Conservation (phyloP, 768 basidiomycete species). For the Cantharellus cinnabarinus region DNA sequence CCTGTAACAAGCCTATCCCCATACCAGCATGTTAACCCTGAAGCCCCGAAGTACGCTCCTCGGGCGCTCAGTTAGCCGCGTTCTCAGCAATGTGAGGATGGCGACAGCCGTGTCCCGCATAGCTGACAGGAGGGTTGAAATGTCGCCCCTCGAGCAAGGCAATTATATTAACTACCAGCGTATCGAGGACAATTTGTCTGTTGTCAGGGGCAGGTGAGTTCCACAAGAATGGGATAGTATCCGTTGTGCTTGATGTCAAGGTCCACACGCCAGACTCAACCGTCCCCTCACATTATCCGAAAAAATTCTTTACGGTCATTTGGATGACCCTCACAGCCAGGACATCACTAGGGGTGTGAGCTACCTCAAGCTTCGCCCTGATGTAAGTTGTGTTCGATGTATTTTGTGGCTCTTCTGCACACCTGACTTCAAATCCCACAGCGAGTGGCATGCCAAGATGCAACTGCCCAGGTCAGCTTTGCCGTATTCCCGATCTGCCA, state of each 20-base stretch:
- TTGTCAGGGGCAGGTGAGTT: slow-evolving; percentile 62
- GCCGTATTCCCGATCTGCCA: too few species aligned
- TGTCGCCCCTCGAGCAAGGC: slow-evolving; percentile 67
- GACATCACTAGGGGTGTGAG: slow-evolving; percentile 81
- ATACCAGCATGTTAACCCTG: too few species aligned
- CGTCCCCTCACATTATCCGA: slow-evolving; percentile 87
- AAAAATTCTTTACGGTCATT: slow-evolving; percentile 94
- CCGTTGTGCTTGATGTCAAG: background rate
- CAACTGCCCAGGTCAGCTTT: slow-evolving; percentile 52
- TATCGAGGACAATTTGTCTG: slow-evolving; percentile 88
- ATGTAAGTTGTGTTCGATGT: slow-evolving; percentile 35
- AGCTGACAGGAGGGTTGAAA: slow-evolving; percentile 75
- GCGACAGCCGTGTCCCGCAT: slow-evolving; percentile 65
- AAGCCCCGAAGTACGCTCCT: too few species aligned
- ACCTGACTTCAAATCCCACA: slow-evolving; percentile 14
- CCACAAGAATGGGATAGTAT: background rate
- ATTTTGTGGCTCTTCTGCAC: slow-evolving; percentile 2
- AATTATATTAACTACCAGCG: slow-evolving; percentile 88
- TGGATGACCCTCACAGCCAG: slow-evolving; percentile 82
- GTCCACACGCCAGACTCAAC: slow-evolving; percentile 34
- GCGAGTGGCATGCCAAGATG: slow-evolving; percentile 85
- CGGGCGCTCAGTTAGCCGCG: too few species aligned
- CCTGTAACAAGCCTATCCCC: too few species aligned
- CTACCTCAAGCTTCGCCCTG: slow-evolving; percentile 94
- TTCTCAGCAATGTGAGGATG: slow-evolving; percentile 22